Conservation (phyloP, 352 stramenopile genomes). For the Phytopythium oedochilum region DNA sequence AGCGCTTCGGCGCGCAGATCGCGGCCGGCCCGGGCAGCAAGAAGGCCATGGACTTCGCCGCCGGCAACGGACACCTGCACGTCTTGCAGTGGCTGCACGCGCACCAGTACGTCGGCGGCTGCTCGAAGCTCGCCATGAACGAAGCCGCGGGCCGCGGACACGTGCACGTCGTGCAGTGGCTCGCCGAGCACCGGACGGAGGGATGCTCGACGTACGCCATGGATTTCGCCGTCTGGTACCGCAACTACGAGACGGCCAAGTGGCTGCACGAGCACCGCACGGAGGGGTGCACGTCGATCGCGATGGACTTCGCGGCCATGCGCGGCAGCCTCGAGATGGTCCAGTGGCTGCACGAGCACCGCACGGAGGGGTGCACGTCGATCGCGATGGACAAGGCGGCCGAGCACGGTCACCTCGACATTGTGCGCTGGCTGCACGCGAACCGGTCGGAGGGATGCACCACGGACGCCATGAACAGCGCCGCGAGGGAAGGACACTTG, state of each 20-base stretch:
- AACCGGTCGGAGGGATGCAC: conserved; percentile 10
- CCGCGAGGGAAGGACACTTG: conserved; percentile 9
- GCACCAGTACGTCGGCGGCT: conserved; percentile 6
- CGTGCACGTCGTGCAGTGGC: conserved; percentile 9
- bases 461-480: conserved; percentile 11
- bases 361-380: conserved; percentile 6
- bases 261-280: conserved; percentile 9
- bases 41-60: conserved; percentile 4
- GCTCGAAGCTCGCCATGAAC: conserved; percentile 8
- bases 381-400: conserved; percentile 11
- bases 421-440: conserved; percentile 10
- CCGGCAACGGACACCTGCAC: conserved; percentile 25
- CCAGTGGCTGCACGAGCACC: conserved; percentile 9
- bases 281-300: conserved; percentile 10
- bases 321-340: conserved; percentile 12
- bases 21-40: background rate
- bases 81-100: conserved; percentile 43
- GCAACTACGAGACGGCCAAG: conserved; percentile 5
- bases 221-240: conserved; percentile 10
- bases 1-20: conserved; percentile 2
- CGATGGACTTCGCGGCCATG: conserved; percentile 15
- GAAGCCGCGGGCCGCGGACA: conserved; percentile 8
- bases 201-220: conserved; percentile 12
- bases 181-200: conserved; percentile 7
- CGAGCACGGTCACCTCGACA: conserved; percentile 8